Evolutionary conservation across 352 stramenopile genomes (phyloP).

Genomic region (Globisporangium abappressorium): DNA sequence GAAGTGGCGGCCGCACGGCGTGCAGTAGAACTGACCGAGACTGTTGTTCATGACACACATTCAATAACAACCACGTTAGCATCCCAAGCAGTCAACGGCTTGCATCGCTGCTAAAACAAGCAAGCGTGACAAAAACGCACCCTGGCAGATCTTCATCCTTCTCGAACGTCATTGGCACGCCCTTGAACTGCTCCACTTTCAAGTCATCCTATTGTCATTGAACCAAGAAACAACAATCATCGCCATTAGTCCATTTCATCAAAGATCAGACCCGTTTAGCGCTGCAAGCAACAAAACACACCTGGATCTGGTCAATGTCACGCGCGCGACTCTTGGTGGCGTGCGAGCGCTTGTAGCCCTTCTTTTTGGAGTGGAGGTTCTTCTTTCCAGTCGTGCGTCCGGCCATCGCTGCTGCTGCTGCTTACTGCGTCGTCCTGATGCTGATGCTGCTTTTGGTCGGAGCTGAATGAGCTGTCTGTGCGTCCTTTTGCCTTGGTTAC

Average conservation of each 20-base stretch:
- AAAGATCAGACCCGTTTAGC: not conserved
- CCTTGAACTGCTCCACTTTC: slow-evolving; percentile 49
- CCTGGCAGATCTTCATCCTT: slow-evolving; percentile 83
- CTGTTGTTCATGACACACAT: slow-evolving; percentile 21
- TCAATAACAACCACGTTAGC: not conserved
- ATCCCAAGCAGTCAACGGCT: not conserved
- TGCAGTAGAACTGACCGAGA: slow-evolving; percentile 88
- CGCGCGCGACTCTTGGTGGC: slow-evolving; percentile 76
- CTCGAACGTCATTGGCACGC: slow-evolving; percentile 65
- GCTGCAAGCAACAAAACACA: slow-evolving; percentile 9
- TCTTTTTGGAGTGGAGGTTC: slow-evolving; percentile 80
- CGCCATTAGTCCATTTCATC: not conserved
- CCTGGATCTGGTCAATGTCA: slow-evolving; percentile 87
- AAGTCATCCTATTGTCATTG: slow-evolving; percentile 59
- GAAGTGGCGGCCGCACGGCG: slow-evolving; percentile 81
- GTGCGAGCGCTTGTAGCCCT: slow-evolving; percentile 83
- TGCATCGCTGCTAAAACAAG: not conserved
- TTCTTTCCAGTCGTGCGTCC: slow-evolving; percentile 57
- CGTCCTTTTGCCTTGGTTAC: not conserved
- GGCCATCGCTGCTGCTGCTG: slow-evolving; percentile 30
- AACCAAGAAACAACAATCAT: not conserved
- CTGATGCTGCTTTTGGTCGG: slow-evolving; percentile 10
- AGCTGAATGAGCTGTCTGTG: slow-evolving; percentile 4
- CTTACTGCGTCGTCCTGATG: slow-evolving; percentile 5
- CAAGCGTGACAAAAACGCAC: slow-evolving; percentile 24